phyloP scores from a whole-genome alignment of 768 basidiomycete species.

The Pleurotus djamor region DNA sequence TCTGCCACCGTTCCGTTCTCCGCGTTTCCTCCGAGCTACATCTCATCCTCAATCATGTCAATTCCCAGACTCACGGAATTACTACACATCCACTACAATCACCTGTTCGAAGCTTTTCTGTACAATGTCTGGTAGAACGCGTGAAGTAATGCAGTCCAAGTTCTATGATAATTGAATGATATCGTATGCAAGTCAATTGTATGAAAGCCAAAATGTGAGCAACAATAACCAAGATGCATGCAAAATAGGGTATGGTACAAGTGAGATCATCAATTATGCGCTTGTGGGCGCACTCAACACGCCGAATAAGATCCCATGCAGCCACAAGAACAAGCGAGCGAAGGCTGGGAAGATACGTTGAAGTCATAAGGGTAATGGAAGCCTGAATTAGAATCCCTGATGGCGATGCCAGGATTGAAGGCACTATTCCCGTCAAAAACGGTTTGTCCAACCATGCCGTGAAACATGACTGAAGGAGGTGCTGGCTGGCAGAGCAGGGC shows the following conservation, averaged over 20 bases:
- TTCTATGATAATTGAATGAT: too few relatives aligned
- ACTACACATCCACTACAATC: neutral
- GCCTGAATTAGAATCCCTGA: neutral
- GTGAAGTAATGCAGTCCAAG: too few relatives aligned
- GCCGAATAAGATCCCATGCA: conserved; percentile 31
- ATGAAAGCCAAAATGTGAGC: too few relatives aligned
- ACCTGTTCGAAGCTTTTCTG: neutral
- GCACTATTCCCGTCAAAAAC: neutral
- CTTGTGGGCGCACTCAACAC: conserved; percentile 5
- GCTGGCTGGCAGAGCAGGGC: conserved; percentile 5
- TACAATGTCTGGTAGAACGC: too few relatives aligned
- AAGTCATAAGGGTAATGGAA: conserved; percentile 5
- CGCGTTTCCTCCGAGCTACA: neutral
- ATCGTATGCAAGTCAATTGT: too few relatives aligned
- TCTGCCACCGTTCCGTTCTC: neutral
- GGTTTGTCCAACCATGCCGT: neutral
- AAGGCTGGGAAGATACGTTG: conserved; percentile 6
- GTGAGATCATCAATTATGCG: neutral
- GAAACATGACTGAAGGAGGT: conserved; percentile 6
- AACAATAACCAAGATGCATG: neutral
- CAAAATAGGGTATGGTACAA: neutral
- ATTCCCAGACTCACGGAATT: neutral
- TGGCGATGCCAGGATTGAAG: neutral
- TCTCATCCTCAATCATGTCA: neutral
- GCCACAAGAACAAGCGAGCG: conserved; percentile 28